These are phyloP conservation scores for Fusarium sp. DNA, from an alignment of 2,329 filamentous ascomycete genomes.

Conservation along the genomic window DNA sequence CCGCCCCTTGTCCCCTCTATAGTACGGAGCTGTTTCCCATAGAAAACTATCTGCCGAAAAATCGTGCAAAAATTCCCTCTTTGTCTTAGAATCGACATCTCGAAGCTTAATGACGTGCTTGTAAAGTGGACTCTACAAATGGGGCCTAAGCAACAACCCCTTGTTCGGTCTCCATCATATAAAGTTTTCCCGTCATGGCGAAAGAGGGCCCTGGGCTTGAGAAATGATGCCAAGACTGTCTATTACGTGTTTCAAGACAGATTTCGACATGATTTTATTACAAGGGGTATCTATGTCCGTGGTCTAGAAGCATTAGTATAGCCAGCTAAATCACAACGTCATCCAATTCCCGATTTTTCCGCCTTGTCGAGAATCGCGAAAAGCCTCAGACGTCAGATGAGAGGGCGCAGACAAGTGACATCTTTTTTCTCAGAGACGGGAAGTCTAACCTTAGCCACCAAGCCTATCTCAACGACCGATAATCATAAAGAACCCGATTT, in stretches of 20 bases:
- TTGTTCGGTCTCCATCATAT: conserved; percentile 12
- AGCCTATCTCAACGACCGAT: neutral
- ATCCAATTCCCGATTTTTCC: neutral
- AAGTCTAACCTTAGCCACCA: neutral
- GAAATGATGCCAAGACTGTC: neutral
- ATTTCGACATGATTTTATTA: neutral
- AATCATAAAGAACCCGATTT: neutral
- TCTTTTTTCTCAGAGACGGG: neutral
- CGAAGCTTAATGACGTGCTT: conserved; percentile 28
- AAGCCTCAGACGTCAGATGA: too few species aligned
- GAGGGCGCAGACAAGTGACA: neutral
- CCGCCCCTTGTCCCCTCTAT: neutral
- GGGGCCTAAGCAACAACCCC: neutral
- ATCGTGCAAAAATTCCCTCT: neutral
- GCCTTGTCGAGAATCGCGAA: too few species aligned
- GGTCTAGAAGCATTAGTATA: neutral
- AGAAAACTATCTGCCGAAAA: neutral
- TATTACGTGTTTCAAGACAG: conserved; percentile 8
- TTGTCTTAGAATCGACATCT: conserved; percentile 11
- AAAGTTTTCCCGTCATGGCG: conserved; percentile 24
- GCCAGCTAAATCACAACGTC: neutral
- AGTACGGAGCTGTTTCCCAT: neutral
- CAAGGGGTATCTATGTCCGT: neutral
- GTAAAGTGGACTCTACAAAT: conserved; percentile 4
- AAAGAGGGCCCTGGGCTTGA: conserved; percentile 8